Evolutionary conservation across 2,329 filamentous ascomycete genomes (phyloP).

Genomic region (Ceratocystis colombiana): DNA sequence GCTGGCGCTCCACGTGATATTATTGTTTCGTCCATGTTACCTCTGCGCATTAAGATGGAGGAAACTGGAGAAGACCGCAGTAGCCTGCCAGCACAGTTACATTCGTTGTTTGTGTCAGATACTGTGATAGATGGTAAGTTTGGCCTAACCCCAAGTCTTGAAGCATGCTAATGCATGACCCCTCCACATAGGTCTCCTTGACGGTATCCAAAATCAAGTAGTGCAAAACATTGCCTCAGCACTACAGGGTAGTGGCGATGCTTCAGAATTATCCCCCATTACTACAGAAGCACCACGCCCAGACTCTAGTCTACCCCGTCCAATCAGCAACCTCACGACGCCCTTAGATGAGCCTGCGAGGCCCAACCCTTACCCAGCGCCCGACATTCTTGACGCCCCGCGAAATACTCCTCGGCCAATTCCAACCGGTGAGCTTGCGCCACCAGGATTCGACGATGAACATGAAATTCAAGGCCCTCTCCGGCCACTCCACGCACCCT

Average conservation of each 20-base stretch:
- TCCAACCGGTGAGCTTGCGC: constrained; percentile 65
- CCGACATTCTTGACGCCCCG: constrained; percentile 14
- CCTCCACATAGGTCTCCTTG: constrained; percentile 47
- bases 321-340: constrained; percentile 54
- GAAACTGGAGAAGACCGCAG: constrained; percentile 40
- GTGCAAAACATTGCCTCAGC: constrained; percentile 75
- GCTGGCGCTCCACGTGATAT: constrained; percentile 59
- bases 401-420: constrained; percentile 37
- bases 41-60: constrained; percentile 46
- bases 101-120: constrained; percentile 62
- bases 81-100: constrained; percentile 40
- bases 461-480: constrained; percentile 66
- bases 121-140: constrained; percentile 47
- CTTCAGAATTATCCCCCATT: constrained; percentile 31
- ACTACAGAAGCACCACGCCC: not conserved
- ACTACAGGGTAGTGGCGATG: constrained; percentile 67
- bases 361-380: constrained; percentile 36
- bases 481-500: constrained; percentile 30
- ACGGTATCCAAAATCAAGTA: constrained; percentile 64
- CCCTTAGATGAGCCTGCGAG: constrained; percentile 38
- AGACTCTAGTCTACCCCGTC: constrained; percentile 33
- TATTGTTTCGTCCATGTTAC: constrained; percentile 50
- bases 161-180: not conserved
- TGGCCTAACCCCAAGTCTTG: not conserved
- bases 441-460: constrained; percentile 89